Conservation (phyloP, 495 filamentous ascomycete species). For the Lentithecium fluviatile region DNA sequence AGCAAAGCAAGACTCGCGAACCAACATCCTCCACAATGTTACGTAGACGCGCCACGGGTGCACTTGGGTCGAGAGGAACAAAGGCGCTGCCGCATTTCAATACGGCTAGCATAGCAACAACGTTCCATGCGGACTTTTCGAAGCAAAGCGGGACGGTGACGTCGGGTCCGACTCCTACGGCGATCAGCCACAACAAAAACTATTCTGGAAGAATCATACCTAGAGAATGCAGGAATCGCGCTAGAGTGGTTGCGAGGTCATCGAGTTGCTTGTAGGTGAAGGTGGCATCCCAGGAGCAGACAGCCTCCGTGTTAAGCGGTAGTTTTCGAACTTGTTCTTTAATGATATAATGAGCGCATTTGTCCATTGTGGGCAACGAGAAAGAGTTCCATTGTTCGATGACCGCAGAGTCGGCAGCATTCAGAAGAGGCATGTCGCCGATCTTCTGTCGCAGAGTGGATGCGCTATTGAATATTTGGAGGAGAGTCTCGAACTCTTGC, state of each 20-base stretch:
- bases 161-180: neutral
- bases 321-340: too few species aligned
- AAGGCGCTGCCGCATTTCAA: slow-evolving; percentile 31
- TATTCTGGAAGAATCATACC: neutral
- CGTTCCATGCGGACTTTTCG: slow-evolving; percentile 5
- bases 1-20: neutral
- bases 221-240: neutral
- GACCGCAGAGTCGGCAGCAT: too few species aligned
- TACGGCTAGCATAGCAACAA: slow-evolving; percentile 20
- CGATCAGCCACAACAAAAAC: neutral
- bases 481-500: too few species aligned
- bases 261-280: slow-evolving; percentile 5
- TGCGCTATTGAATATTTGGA: too few species aligned
- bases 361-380: too few species aligned
- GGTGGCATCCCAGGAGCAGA: slow-evolving; percentile 1
- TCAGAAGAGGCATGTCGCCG: too few species aligned
- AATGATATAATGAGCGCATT: too few species aligned
- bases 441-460: too few species aligned
- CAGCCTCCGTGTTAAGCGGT: too few species aligned
- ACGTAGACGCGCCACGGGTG: slow-evolving; percentile 6
- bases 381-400: too few species aligned
- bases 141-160: slow-evolving; percentile 3
- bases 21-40: neutral
- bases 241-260: neutral
- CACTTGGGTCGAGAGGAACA: slow-evolving; percentile 17